A percentile compares a stretch with the other conserved stretches of the same genome.
Evolutionary conservation across 2,329 filamentous ascomycete species (phyloP).

Genomic region (Kalmusia sp.): DNA sequence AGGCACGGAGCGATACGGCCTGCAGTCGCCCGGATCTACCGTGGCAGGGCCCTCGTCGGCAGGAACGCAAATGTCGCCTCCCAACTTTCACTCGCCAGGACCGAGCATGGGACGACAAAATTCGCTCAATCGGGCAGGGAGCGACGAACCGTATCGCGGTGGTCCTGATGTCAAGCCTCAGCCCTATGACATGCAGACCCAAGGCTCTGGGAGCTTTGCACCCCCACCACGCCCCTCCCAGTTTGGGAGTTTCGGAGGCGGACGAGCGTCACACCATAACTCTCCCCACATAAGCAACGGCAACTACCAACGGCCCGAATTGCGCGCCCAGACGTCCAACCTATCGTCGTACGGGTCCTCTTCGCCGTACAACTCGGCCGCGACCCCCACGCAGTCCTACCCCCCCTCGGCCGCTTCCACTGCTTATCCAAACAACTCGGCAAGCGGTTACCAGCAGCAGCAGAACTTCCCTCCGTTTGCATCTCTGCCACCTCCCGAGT

Average conservation of each 20-base stretch:
- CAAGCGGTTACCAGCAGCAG: conserved; percentile 58
- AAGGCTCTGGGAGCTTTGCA: conserved; percentile 42
- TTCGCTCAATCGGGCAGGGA: conserved; percentile 41
- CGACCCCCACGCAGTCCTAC: conserved; percentile 57
- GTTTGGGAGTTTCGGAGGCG: conserved; percentile 39
- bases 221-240: conserved; percentile 44
- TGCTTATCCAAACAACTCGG: conserved; percentile 41
- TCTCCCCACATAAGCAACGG: conserved; percentile 46
- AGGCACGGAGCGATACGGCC: conserved; percentile 24
- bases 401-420: conserved; percentile 53
- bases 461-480: conserved; percentile 69
- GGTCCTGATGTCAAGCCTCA: conserved; percentile 34
- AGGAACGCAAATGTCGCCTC: conserved; percentile 44
- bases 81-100: conserved; percentile 40
- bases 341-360: conserved; percentile 41
- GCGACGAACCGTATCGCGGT: conserved; percentile 45
- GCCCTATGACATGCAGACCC: conserved; percentile 45
- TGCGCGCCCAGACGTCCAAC: conserved; percentile 46
- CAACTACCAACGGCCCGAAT: conserved; percentile 42
- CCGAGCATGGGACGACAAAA: conserved; percentile 38
- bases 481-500: conserved; percentile 67
- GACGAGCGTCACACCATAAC: conserved; percentile 40
- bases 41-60: conserved; percentile 24
- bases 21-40: conserved; percentile 43
- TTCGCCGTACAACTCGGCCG: conserved; percentile 45